Percentiles rank a stretch among this genome's conserved stretches.
Evolutionary conservation across 345 rosid genomes (phyloP).

Genomic region (Laguncularia racemosa): DNA sequence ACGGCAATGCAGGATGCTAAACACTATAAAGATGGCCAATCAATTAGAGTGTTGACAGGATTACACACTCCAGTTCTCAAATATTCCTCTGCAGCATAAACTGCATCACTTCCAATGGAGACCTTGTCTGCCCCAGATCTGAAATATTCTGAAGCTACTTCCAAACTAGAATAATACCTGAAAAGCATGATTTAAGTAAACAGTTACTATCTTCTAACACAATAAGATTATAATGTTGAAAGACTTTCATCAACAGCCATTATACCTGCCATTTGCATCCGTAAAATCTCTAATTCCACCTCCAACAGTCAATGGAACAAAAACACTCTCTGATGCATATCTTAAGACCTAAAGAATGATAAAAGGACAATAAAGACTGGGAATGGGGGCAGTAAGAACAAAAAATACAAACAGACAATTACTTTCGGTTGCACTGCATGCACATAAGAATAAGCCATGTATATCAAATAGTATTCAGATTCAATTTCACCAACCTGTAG

Average conservation of each 20-base stretch:
- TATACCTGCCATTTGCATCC: constrained; percentile 90
- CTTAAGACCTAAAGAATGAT: constrained; percentile 62
- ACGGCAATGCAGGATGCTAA: neutral
- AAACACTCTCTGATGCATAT: constrained; percentile 82
- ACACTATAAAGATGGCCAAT: neutral
- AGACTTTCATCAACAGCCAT: neutral
- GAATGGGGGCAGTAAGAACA: too few species aligned
- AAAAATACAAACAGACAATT: too few species aligned
- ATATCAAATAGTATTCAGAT: neutral
- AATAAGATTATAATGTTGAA: too few species aligned
- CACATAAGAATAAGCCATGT: neutral
- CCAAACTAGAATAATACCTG: constrained; percentile 95
- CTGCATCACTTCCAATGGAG: constrained; percentile 96
- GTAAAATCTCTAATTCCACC: constrained; percentile 98
- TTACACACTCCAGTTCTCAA: constrained; percentile 66
- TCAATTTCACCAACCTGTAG: constrained; percentile 49
- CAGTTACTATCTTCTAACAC: neutral
- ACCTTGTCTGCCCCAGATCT: constrained; percentile 97
- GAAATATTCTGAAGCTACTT: constrained; percentile 95
- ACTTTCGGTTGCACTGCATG: too few species aligned
- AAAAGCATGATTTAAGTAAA: constrained; percentile 4
- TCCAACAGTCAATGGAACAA: constrained; percentile 97
- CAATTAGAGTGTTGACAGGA: constrained; percentile 1
- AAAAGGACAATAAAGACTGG: neutral
- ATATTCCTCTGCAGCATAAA: constrained; percentile 86